Percentiles rank a stretch among this genome's conserved stretches.
phyloP scores from a whole-genome alignment of 305 asterid species.

The Fraxinus paxiana region DNA sequence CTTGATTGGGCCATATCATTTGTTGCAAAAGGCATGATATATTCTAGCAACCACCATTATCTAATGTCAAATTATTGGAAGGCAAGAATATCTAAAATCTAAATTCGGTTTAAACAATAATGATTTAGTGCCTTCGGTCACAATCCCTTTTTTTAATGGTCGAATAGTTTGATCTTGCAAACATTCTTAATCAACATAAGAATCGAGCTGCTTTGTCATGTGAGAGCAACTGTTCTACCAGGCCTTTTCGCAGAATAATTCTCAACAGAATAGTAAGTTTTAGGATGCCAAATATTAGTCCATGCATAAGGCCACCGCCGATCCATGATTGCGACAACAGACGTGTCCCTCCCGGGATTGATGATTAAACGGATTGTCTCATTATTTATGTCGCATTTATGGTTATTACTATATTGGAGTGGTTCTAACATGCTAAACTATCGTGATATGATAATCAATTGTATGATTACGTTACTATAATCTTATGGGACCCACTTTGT shows the following conservation, averaged over 20 bases:
- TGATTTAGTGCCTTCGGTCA: background rate
- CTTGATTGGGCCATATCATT: background rate
- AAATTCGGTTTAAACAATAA: background rate
- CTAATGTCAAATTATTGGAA: background rate
- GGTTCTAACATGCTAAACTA: background rate
- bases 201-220: no score
- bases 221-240: no score
- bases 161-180: background rate
- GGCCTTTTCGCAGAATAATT: no score
- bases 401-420: background rate
- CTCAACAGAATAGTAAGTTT: background rate
- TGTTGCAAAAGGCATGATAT: background rate
- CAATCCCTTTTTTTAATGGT: background rate
- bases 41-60: background rate
- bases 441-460: background rate
- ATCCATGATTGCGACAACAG: background rate
- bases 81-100: background rate
- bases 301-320: background rate
- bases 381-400: background rate
- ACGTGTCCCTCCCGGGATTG: background rate
- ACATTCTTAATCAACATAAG: background rate
- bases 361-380: background rate
- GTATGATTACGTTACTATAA: background rate
- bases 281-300: background rate
- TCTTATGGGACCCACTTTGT: background rate